Percentiles rank a stretch among this genome's conserved stretches.
Evolutionary conservation across 495 filamentous ascomycete genomes (phyloP).

Genomic region (Xylaria scruposa): DNA sequence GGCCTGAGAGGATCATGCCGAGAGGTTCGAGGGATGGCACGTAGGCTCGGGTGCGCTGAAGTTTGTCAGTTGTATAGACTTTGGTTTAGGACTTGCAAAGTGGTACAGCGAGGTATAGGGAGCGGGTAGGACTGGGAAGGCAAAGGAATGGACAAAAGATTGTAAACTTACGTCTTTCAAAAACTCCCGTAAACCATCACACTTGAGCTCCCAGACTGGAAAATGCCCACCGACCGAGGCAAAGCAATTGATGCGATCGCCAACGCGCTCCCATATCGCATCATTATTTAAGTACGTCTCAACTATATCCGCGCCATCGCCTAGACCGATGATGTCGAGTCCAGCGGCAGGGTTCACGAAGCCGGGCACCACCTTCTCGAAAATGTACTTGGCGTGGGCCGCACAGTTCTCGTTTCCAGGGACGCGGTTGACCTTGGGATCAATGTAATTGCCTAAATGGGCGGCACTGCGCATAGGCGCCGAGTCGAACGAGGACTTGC

Average conservation of each 20-base stretch:
- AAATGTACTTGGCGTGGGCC: slow-evolving; percentile 69
- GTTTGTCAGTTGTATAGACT: neutral
- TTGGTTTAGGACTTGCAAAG: neutral
- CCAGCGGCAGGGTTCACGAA: slow-evolving; percentile 52
- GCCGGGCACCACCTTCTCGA: slow-evolving; percentile 63
- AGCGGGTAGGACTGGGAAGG: neutral
- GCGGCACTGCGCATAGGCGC: slow-evolving; percentile 63
- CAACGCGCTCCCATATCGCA: slow-evolving; percentile 55
- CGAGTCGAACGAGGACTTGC: slow-evolving; percentile 55
- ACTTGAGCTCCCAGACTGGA: slow-evolving; percentile 39
- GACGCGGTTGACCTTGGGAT: slow-evolving; percentile 57
- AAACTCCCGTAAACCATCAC: slow-evolving; percentile 52
- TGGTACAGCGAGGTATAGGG: neutral
- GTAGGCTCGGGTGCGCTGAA: slow-evolving; percentile 66
- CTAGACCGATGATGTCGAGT: slow-evolving; percentile 70
- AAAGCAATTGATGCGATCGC: slow-evolving; percentile 43
- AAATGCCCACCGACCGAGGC: slow-evolving; percentile 50
- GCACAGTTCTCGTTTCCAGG: slow-evolving; percentile 55
- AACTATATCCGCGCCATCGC: slow-evolving; percentile 60
- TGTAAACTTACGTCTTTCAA: slow-evolving; percentile 51
- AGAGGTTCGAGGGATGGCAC: slow-evolving; percentile 55
- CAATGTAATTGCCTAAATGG: slow-evolving; percentile 47
- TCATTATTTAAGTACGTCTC: slow-evolving; percentile 62
- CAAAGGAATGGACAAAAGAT: neutral
- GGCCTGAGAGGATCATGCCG: slow-evolving; percentile 56